Base-by-base conservation (phyloP, 2,329 filamentous ascomycete genomes). In the Cordyceps cicadae region DNA sequence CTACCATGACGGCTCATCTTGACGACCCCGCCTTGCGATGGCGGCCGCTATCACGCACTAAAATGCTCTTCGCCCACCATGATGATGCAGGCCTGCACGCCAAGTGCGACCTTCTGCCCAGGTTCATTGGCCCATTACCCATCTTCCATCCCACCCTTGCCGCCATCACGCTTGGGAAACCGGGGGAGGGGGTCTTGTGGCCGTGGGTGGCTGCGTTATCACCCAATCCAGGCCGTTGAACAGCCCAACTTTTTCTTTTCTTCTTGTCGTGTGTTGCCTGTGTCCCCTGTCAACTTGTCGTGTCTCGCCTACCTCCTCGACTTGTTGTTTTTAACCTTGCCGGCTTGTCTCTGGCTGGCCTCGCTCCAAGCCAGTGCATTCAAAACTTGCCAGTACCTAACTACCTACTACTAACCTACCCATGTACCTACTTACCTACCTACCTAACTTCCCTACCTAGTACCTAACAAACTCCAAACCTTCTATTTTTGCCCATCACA, bases 171-270 rank as follows among this genome's bases (percentile, higher is more conserved):
- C 54, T 46, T 24, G 34, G 53, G 58, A 60, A 49, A 60, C 53
- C 37, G 59, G 59, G 54, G 59, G 59, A 56, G 54, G 54, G 53
- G 53, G 34, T 29, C 32, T 48, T 50, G 45, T 50, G 45, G 34
- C 57, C 37, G 53, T 41, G 24, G 19, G 61, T 60, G 55, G 61
- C 61, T 62, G 57, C 57, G 51, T 54, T 62, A 59, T 62, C 61
- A 55, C 51, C 61, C 61, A 62, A 62, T 62, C 61, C 55, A 59
- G 21, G 29, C 54, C 55, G 45, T 58, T 58, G 48, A 46, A 45
- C 46, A 49, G 53, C 59, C 59, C 59, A 56, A 62, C 54, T 37
- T 37, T 37, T 37, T 37, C 2, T 37, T 37, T 37, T 37, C 14
- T 2, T 52, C 48, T 26, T 48, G 51, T 45, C 58, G 43, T 41